Conservation (phyloP, 1,139 yeast species). For the Nakaseomyces nivariensis region DNA sequence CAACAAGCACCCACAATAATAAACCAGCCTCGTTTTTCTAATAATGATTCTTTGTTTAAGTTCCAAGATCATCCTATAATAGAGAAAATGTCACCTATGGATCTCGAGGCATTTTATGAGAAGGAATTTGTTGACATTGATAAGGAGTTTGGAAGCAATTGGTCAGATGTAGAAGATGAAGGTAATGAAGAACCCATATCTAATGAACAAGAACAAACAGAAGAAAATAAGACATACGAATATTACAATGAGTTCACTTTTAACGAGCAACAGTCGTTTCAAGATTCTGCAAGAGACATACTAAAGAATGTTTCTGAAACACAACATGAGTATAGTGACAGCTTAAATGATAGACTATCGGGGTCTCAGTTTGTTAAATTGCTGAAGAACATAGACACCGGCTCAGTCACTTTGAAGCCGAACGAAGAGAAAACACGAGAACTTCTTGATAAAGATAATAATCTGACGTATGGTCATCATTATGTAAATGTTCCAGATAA, state of each 20-base stretch:
- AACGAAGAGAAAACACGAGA: neutral
- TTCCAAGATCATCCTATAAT: neutral
- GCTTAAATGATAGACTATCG: conserved; percentile 2
- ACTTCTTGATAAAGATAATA: neutral
- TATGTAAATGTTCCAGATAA: conserved; percentile 1
- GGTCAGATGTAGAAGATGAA: neutral
- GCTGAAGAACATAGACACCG: conserved; percentile 1
- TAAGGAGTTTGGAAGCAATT: neutral
- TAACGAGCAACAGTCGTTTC: neutral
- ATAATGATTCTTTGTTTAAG: neutral
- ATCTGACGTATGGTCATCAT: neutral
- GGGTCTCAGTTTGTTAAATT: conserved; percentile 2
- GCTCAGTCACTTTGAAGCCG: neutral
- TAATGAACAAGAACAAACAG: neutral
- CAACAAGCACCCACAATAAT: too few relatives aligned
- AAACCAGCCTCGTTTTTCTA: neutral
- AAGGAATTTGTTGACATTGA: neutral
- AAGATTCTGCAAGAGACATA: conserved; percentile 1
- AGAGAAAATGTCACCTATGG: neutral
- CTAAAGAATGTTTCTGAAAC: neutral
- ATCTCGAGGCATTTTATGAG: neutral
- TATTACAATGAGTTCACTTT: neutral
- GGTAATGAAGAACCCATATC: neutral
- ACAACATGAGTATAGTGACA: neutral
- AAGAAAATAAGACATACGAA: neutral